Evolutionary conservation across 2,329 filamentous ascomycete genomes (phyloP).

Genomic region (Neofusicoccum sp.): DNA sequence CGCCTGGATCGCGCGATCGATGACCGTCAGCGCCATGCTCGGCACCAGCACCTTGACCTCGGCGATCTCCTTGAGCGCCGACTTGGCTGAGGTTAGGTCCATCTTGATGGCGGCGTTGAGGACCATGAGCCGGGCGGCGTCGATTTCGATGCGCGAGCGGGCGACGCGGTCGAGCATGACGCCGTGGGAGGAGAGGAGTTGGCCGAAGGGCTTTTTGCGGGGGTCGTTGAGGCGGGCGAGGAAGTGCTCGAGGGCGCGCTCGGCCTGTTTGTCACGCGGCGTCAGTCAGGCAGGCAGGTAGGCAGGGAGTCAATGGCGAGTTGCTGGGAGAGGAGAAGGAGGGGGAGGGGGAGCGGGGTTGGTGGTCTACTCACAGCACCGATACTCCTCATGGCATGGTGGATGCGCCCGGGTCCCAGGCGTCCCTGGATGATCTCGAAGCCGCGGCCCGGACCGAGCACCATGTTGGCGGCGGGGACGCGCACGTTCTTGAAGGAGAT

Average conservation of each 20-base stretch:
- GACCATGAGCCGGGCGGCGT: conserved; percentile 83
- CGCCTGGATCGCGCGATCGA: conserved; percentile 91
- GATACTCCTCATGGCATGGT: conserved; percentile 95
- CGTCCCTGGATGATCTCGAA: conserved; percentile 99
- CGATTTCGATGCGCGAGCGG: conserved; percentile 87
- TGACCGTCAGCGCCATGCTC: conserved; percentile 75
- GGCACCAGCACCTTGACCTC: conserved; percentile 93
- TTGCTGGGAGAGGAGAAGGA: background rate
- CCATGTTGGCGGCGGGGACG: conserved; percentile 77
- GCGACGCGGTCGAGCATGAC: conserved; percentile 95
- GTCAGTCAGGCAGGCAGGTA: conserved; percentile 32
- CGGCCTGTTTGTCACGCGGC: conserved; percentile 58
- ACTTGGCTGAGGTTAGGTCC: conserved; percentile 84
- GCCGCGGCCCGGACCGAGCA: conserved; percentile 87
- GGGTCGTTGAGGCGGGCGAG: conserved; percentile 92
- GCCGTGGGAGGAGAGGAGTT: conserved; percentile 82
- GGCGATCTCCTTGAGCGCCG: conserved; percentile 87
- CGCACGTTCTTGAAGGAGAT: conserved; percentile 87
- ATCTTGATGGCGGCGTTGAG: conserved; percentile 95
- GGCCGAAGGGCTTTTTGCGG: conserved; percentile 85
- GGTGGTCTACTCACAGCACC: conserved; percentile 57
- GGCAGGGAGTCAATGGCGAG: background rate
- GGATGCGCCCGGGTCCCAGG: conserved; percentile 91
- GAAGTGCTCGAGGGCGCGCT: conserved; percentile 92
- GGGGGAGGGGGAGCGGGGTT: background rate